A percentile compares a stretch with the other conserved stretches of the same genome.
phyloP scores from a whole-genome alignment of 2,329 filamentous ascomycete species.

The Alternaria dauci region DNA sequence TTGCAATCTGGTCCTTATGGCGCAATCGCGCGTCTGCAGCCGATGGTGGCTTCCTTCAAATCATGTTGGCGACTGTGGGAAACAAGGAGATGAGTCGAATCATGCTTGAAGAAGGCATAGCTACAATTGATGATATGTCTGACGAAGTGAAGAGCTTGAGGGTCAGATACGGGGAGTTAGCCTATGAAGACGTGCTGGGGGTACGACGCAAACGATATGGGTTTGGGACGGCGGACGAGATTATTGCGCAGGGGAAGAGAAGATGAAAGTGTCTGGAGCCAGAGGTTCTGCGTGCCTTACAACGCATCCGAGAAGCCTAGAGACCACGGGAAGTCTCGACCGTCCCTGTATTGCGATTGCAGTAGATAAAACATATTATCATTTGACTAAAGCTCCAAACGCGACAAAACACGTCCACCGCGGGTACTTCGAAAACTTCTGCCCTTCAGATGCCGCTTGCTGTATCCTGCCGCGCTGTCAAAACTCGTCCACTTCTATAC shows the following conservation, averaged over 20 bases:
- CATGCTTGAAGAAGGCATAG: background rate
- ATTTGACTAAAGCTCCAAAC: background rate
- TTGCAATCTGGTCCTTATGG: background rate
- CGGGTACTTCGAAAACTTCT: background rate
- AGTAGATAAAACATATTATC: background rate
- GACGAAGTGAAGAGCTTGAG: background rate
- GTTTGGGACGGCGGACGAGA: background rate
- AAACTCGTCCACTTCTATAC: background rate
- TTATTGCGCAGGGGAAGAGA: background rate
- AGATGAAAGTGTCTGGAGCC: background rate
- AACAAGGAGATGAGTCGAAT: background rate
- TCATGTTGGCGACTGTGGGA: background rate
- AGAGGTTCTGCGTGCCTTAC: background rate
- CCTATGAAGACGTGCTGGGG: fast-evolving
- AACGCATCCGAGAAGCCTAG: too few relatives aligned
- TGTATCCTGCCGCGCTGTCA: background rate
- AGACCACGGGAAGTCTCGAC: background rate
- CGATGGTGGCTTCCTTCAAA: background rate
- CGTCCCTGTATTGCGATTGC: background rate
- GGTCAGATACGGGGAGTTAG: background rate
- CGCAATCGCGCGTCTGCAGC: background rate
- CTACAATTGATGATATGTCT: background rate
- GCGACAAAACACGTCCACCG: background rate
- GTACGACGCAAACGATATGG: background rate
- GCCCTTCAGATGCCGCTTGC: background rate